These are phyloP conservation scores for Gossypium bickii DNA, from an alignment of 345 rosid genomes.

Conservation along the genomic window DNA sequence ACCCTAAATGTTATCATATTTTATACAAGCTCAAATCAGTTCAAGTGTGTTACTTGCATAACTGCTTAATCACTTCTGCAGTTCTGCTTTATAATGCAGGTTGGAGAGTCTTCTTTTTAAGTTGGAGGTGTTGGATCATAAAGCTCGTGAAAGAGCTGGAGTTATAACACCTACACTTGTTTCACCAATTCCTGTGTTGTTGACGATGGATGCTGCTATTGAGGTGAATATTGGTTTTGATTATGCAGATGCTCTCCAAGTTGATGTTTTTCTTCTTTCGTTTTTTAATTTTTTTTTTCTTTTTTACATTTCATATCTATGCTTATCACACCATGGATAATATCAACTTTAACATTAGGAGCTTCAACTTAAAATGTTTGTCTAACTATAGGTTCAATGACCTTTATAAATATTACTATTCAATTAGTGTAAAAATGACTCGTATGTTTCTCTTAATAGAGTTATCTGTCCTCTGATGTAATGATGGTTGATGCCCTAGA, in stretches of 20 bases:
- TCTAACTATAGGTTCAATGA: background rate
- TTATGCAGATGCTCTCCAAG: slow-evolving; percentile 10
- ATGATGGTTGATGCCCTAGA: background rate
- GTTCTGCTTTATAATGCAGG: slow-evolving; percentile 36
- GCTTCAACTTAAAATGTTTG: background rate
- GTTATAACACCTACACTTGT: slow-evolving; percentile 78
- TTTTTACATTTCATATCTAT: background rate
- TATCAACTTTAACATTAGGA: background rate
- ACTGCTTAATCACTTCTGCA: background rate
- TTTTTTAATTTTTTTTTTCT: background rate
- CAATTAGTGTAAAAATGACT: background rate
- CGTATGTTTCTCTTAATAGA: background rate
- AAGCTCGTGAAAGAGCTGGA: slow-evolving; percentile 95
- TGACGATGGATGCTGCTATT: slow-evolving; percentile 76
- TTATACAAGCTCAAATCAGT: background rate
- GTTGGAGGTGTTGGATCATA: slow-evolving; percentile 96
- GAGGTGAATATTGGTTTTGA: slow-evolving; percentile 53
- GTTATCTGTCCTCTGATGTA: background rate
- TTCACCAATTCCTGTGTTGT: slow-evolving; percentile 73
- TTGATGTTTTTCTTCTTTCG: background rate
- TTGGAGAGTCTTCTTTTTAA: slow-evolving; percentile 76
- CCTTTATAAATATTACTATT: background rate
- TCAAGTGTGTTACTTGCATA: background rate
- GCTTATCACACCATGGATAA: background rate
- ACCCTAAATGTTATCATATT: background rate